Base-by-base conservation (phyloP, 441 rosid species). In the Biscutella auriculata region DNA sequence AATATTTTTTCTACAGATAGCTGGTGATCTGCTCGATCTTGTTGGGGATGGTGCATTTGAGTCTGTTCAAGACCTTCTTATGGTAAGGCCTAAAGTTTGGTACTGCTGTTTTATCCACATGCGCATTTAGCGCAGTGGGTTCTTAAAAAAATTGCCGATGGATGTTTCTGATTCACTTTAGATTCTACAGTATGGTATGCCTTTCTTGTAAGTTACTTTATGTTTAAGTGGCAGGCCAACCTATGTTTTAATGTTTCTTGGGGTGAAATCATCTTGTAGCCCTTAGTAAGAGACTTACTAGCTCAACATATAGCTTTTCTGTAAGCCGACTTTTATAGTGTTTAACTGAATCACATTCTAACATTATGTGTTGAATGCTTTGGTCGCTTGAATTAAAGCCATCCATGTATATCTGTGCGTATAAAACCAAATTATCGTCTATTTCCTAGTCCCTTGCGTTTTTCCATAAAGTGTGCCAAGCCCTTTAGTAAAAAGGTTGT, bases 41-140 rank as follows among this genome's bases (percentile, higher is more conserved):
- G 85, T 84, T 16, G 98, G 98, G 58, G 98, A 92, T 76, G 34
- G 83, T 57, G 91, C 86, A 54, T 92, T 92, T 74, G 98, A 86
- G 77, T 82, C 75, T 48, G 87, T 92, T 72, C 98, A 88, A 75
- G 90, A 88, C 63, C 86, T 92, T 60, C 47, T 92, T 37, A 68
- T 65, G 71, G 98, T 88, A 80, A 73, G 78, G 60, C 63, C 55
- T 56, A 13, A 29, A 29, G 11, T 51, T 30, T 21, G 48, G 11
- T 37, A 27, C 37, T 69, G 21, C 37, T 57, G 36, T 19, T 19
- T 19, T 19, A 19, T 19, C 23, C 23, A 19, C 23, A 19, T 19
- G 23, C 23, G 23, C 23, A 19, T 19, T 4, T 19, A 19, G 23
- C 23, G 23, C 23, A 19, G 23, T 19, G 23, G 23, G 23, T 19